Evolutionary conservation across 2,329 filamentous ascomycete species (phyloP).

Genomic region (Exophiala aquamarina): DNA sequence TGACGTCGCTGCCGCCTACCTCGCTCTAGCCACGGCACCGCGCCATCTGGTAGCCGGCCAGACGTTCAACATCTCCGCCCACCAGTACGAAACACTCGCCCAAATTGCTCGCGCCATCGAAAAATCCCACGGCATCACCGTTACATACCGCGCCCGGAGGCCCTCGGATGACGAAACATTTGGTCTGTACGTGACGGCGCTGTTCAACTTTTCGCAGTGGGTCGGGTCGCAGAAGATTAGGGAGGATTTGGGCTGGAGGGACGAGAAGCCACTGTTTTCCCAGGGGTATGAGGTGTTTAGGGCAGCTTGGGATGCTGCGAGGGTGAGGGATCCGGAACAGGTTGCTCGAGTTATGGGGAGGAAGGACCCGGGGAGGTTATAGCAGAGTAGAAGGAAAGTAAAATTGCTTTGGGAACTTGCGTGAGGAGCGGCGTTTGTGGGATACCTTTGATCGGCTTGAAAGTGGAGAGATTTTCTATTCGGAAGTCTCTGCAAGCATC

Average conservation of each 20-base stretch:
- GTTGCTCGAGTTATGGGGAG: constrained; percentile 3
- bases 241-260: constrained; percentile 17
- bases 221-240: constrained; percentile 23
- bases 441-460: too few species aligned
- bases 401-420: too few species aligned
- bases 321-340: not conserved
- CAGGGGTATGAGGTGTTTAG: constrained; percentile 22
- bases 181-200: constrained; percentile 3
- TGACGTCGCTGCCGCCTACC: constrained; percentile 51
- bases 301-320: constrained; percentile 17
- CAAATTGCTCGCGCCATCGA: constrained; percentile 42
- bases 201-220: constrained; percentile 24
- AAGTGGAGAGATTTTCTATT: too few species aligned
- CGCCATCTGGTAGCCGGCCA: constrained; percentile 38
- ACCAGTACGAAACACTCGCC: constrained; percentile 45
- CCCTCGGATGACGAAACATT: constrained; percentile 16
- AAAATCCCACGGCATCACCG: constrained; percentile 41
- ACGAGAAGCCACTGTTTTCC: constrained; percentile 22
- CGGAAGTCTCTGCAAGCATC: too few species aligned
- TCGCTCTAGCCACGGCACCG: constrained; percentile 40
- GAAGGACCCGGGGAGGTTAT: not conserved
- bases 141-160: constrained; percentile 31
- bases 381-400: too few species aligned
- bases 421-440: too few species aligned
- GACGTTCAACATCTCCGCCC: constrained; percentile 48